Evolutionary conservation across 2,329 filamentous ascomycete species (phyloP).

Genomic region (Sordariomycetes sp.): DNA sequence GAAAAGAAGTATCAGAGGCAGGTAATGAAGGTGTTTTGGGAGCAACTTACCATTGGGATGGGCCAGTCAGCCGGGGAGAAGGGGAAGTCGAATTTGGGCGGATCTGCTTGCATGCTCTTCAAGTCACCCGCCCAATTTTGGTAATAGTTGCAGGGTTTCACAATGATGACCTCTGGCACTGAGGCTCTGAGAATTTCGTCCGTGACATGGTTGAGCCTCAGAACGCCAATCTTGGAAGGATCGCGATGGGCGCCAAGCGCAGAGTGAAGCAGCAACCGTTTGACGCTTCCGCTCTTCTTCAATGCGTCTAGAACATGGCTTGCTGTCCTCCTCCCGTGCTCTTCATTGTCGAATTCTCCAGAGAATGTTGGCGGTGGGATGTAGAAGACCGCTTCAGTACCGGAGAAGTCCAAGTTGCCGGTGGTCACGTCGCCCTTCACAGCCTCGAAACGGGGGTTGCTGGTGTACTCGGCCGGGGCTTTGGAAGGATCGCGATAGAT

Average conservation of each 20-base stretch:
- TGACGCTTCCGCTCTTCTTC: slow-evolving; percentile 6
- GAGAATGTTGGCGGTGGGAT: slow-evolving; percentile 19
- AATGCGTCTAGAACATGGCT: slow-evolving; percentile 14
- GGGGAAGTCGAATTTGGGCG: slow-evolving; percentile 14
- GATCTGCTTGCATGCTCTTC: slow-evolving; percentile 11
- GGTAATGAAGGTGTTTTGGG: no score
- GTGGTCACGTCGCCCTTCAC: slow-evolving; percentile 19
- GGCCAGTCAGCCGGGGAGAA: slow-evolving; percentile 16
- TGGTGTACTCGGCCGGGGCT: slow-evolving; percentile 16
- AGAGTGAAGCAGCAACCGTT: slow-evolving; percentile 16
- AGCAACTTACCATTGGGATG: slow-evolving; percentile 23
- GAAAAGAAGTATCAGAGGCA: no score
- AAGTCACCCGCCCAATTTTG: slow-evolving; percentile 12
- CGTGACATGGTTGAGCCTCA: slow-evolving; percentile 13
- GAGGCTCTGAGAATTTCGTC: slow-evolving; percentile 10
- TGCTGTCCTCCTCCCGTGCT: slow-evolving; percentile 14
- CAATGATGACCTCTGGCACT: slow-evolving; percentile 12
- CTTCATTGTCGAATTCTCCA: slow-evolving; percentile 11
- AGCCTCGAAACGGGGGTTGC: slow-evolving; percentile 17
- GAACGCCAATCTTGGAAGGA: slow-evolving; percentile 8
- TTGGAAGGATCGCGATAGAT: slow-evolving; percentile 20
- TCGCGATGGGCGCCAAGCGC: slow-evolving; percentile 16
- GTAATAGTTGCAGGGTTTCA: slow-evolving; percentile 7
- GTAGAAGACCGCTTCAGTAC: slow-evolving; percentile 21
- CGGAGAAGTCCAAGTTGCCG: slow-evolving; percentile 14